These are phyloP conservation scores for Lasiosphaeris hirsuta DNA, from an alignment of 495 filamentous ascomycete genomes.

Conservation along the genomic window DNA sequence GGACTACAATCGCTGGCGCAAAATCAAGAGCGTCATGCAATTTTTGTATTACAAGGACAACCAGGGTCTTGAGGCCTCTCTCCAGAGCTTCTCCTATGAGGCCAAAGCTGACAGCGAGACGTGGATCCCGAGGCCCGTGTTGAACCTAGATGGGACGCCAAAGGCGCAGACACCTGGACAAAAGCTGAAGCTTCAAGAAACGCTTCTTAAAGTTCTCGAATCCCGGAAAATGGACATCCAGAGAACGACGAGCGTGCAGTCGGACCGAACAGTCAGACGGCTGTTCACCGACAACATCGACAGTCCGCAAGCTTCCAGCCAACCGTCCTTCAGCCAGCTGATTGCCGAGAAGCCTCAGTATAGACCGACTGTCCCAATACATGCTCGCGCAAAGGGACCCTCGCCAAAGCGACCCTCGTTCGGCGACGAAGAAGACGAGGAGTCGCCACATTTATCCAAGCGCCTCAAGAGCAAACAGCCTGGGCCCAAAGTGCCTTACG, in stretches of 20 bases:
- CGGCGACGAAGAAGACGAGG: conserved; percentile 3
- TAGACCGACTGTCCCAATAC: background rate
- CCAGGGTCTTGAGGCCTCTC: conserved; percentile 9
- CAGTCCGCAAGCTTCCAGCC: too few species aligned
- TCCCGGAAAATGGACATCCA: background rate
- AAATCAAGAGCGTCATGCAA: conserved; percentile 17
- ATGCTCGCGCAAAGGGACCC: background rate
- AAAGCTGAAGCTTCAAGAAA: conserved; percentile 16
- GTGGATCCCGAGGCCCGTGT: conserved; percentile 22
- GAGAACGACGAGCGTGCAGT: background rate
- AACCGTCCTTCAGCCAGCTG: too few species aligned
- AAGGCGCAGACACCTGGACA: conserved; percentile 14
- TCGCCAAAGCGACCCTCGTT: conserved; percentile 17
- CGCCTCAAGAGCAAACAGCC: conserved; percentile 3
- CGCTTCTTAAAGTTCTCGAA: conserved; percentile 16
- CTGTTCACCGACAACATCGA: too few species aligned
- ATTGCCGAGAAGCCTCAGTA: background rate
- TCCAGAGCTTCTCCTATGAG: conserved; percentile 18
- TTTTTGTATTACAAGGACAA: conserved; percentile 18
- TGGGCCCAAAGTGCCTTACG: background rate
- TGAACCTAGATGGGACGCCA: conserved; percentile 7
- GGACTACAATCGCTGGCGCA: conserved; percentile 10
- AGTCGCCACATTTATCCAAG: conserved; percentile 4
- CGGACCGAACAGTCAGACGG: too few species aligned
- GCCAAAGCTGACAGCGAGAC: conserved; percentile 16